phyloP scores from a whole-genome alignment of 106 monocot genomes.

The Dioscorea dumetorum region DNA sequence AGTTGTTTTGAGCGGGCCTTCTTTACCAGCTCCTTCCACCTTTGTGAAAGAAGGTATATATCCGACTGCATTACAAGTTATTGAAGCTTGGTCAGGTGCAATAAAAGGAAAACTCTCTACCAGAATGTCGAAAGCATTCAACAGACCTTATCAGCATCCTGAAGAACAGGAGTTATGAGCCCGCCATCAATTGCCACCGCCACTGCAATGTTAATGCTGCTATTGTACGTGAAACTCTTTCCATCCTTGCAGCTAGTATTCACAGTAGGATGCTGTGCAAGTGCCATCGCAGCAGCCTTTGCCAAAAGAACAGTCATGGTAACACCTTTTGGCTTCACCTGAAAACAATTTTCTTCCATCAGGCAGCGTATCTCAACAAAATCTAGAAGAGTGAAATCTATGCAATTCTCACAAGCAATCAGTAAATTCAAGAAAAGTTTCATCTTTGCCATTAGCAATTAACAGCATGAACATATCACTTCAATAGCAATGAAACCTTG shows the following conservation, averaged over 20 bases:
- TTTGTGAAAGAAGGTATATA: slow-evolving; percentile 85
- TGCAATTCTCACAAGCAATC: too few species aligned
- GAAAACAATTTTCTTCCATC: background rate
- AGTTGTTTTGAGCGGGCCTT: slow-evolving; percentile 90
- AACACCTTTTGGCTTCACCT: slow-evolving; percentile 94
- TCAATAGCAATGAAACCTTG: too few species aligned
- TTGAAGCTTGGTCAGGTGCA: too few species aligned
- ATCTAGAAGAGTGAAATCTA: too few species aligned
- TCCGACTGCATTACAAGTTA: slow-evolving; percentile 47
- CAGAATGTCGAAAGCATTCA: background rate
- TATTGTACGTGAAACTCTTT: slow-evolving; percentile 82
- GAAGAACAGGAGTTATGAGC: slow-evolving; percentile 92
- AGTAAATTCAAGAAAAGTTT: too few species aligned
- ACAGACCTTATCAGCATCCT: slow-evolving; percentile 91
- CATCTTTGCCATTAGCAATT: too few species aligned
- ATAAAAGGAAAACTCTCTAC: too few species aligned
- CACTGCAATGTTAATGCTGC: slow-evolving; percentile 77
- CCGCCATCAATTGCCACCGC: slow-evolving; percentile 98
- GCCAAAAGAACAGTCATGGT: slow-evolving; percentile 94
- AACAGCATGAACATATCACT: too few species aligned
- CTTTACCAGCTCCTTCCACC: slow-evolving; percentile 84
- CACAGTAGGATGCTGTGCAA: slow-evolving; percentile 83
- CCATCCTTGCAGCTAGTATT: slow-evolving; percentile 91
- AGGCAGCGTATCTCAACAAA: too few species aligned
- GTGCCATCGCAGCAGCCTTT: slow-evolving; percentile 93